These are phyloP conservation scores for Quercus suber DNA, from an alignment of 306 rosid species.

Conservation along the genomic window DNA sequence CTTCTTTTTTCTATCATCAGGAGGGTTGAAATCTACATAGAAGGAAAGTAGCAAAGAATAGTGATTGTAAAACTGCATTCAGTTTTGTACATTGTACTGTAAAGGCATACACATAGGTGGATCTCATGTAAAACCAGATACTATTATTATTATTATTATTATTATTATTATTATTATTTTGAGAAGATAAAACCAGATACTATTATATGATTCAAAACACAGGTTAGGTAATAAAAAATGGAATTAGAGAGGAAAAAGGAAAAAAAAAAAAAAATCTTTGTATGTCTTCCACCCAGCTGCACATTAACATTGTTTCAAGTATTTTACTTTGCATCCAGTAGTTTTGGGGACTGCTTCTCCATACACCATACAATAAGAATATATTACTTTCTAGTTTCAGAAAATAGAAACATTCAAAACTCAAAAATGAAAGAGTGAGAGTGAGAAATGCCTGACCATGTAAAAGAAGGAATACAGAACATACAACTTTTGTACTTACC, in stretches of 20 bases:
- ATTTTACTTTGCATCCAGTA: not conserved
- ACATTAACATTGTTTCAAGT: not conserved
- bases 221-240: not conserved
- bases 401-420: no score
- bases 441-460: not conserved
- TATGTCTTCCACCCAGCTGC: not conserved
- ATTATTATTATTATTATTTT: not conserved
- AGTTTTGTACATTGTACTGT: not conserved
- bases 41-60: not conserved
- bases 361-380: not conserved
- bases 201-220: not conserved
- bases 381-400: not conserved
- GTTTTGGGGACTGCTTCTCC: not conserved
- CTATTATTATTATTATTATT: no score
- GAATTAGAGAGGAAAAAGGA: not conserved
- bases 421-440: no score
- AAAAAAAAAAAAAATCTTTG: not conserved
- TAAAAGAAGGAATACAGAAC: not conserved
- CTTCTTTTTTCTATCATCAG: not conserved
- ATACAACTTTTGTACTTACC: constrained; percentile 26
- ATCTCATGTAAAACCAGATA: not conserved
- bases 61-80: not conserved
- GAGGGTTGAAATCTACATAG: constrained; percentile 21
- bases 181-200: not conserved
- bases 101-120: not conserved